Evolutionary conservation across 2,329 filamentous ascomycete genomes (phyloP).

Genomic region (Alternaria angustiovoidea): DNA sequence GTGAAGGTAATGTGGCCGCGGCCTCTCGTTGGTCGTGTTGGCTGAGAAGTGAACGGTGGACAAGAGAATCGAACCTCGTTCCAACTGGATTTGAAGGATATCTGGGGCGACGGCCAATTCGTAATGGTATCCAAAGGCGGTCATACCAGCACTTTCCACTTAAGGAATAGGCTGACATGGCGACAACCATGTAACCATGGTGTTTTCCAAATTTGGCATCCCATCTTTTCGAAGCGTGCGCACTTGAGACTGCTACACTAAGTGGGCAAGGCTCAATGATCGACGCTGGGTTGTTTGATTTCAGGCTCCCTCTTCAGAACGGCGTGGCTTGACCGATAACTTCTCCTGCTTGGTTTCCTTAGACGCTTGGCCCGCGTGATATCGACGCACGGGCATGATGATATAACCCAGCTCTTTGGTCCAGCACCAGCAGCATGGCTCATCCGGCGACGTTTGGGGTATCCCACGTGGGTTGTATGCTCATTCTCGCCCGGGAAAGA

Average conservation of each 20-base stretch:
- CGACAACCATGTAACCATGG: not conserved
- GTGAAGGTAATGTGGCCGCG: not conserved
- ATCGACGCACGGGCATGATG: not conserved
- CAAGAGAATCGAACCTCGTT: not conserved
- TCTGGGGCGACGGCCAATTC: not conserved
- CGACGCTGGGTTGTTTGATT: not conserved
- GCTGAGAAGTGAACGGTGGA: not conserved
- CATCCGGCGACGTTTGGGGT: not conserved
- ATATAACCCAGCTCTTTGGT: not conserved
- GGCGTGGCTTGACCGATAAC: not conserved
- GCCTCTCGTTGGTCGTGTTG: not conserved
- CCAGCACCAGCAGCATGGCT: not conserved
- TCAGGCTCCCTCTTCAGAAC: not conserved
- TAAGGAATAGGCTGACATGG: not conserved
- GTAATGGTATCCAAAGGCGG: not conserved
- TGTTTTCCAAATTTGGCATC: not conserved
- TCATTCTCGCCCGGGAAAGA: not conserved
- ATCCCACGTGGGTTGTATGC: not conserved
- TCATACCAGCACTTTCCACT: not conserved
- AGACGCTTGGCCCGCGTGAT: not conserved
- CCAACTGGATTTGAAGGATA: not conserved
- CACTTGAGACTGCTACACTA: not conserved
- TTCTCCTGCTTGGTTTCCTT: not conserved
- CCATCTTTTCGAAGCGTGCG: not conserved
- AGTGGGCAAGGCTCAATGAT: not conserved